Conservation (phyloP, 1,284 basidiomycete species). For the Neolentinus lepideus region DNA sequence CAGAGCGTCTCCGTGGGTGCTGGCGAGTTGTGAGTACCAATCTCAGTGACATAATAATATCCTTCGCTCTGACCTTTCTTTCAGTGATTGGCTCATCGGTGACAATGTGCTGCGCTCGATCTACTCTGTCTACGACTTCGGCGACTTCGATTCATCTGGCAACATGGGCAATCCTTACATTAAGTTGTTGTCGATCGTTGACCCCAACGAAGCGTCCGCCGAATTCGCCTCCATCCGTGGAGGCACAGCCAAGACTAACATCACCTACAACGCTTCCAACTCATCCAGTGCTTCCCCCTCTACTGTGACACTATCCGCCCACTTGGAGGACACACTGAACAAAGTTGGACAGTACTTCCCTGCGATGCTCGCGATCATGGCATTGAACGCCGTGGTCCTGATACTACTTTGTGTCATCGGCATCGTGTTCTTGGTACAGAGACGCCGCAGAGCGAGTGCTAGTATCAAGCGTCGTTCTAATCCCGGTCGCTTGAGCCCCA, state of each 20-base stretch:
- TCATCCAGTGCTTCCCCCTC: conserved; percentile 21
- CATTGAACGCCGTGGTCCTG: conserved; percentile 63
- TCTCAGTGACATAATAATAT: neutral
- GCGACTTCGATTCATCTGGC: conserved; percentile 60
- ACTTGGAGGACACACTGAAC: conserved; percentile 48
- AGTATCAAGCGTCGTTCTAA: conserved; percentile 30
- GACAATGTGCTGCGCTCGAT: conserved; percentile 78
- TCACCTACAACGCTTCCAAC: conserved; percentile 57
- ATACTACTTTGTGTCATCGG: conserved; percentile 47
- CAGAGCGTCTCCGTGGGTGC: conserved; percentile 43
- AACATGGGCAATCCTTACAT: conserved; percentile 70
- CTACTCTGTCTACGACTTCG: conserved; percentile 84
- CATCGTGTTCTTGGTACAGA: conserved; percentile 30
- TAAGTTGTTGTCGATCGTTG: conserved; percentile 59
- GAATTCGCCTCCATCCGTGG: conserved; percentile 65
- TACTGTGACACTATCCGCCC: conserved; percentile 42
- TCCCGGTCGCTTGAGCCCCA: conserved; percentile 29
- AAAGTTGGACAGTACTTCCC: conserved; percentile 59
- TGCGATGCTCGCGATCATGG: conserved; percentile 62
- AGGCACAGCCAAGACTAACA: conserved; percentile 51
- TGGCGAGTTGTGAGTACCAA: conserved; percentile 51
- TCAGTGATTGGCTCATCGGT: conserved; percentile 74
- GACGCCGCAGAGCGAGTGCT: conserved; percentile 28
- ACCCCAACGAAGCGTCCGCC: conserved; percentile 59
- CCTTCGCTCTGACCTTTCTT: neutral